Conservation (phyloP, 768 basidiomycete genomes). For the Pleurotus salmoneostramineus region DNA sequence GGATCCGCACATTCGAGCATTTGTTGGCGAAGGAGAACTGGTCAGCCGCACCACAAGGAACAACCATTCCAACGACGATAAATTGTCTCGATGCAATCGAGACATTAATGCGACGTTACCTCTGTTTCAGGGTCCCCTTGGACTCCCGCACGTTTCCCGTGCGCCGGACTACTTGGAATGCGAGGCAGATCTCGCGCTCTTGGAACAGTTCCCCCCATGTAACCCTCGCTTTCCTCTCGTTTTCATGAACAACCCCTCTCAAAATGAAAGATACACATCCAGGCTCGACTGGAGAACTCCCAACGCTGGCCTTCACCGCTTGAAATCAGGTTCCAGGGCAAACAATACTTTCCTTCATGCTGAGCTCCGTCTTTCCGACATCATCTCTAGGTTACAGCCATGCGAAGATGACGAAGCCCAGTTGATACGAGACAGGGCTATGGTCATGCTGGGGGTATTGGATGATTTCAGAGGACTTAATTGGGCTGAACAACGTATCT, state of each 20-base stretch:
- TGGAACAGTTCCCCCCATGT: constrained; percentile 6
- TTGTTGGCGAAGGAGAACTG: constrained; percentile 10
- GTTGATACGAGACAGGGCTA: too few relatives aligned
- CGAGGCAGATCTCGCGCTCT: constrained; percentile 8
- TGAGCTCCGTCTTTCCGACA: constrained; percentile 4
- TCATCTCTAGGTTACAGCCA: background rate
- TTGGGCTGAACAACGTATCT: background rate
- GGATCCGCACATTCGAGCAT: background rate
- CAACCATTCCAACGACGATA: constrained; percentile 16
- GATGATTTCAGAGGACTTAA: background rate
- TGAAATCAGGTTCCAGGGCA: constrained; percentile 1
- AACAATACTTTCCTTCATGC: constrained; percentile 7
- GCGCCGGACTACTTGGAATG: constrained; percentile 1
- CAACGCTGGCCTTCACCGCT: constrained; percentile 5
- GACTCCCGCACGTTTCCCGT: background rate
- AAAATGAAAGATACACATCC: constrained; percentile 6
- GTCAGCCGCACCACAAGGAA: constrained; percentile 11
- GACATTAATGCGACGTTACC: background rate
- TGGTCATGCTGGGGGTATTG: background rate
- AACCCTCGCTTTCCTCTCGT: constrained; percentile 6
- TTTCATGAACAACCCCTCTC: constrained; percentile 12
- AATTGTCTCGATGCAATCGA: too few relatives aligned
- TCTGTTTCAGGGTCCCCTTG: background rate
- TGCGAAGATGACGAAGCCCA: background rate
- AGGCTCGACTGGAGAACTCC: background rate